Evolutionary conservation across 352 stramenopile genomes (phyloP).

Genomic region (Phytophthora brassicae): DNA sequence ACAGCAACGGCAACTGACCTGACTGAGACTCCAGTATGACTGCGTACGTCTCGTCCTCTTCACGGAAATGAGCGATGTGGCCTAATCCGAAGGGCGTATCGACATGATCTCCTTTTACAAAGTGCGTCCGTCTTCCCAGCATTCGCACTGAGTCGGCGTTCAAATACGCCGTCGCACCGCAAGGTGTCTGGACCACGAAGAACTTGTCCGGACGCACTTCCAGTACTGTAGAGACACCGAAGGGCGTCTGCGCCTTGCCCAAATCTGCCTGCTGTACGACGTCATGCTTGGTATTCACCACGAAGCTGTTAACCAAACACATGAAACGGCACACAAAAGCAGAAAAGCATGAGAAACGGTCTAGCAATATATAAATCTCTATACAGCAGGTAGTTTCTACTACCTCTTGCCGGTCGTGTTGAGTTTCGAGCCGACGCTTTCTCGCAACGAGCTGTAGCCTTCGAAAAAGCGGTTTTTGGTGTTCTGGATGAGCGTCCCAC

Average conservation of each 20-base stretch:
- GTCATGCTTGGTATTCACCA: conserved; percentile 29
- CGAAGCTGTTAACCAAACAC: conserved; percentile 23
- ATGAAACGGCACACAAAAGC: conserved; percentile 18
- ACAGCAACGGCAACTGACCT: conserved; percentile 40
- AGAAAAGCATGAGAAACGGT: conserved; percentile 31
- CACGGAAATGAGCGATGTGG: conserved; percentile 47
- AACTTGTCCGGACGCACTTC: conserved; percentile 55
- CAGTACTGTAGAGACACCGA: conserved; percentile 47
- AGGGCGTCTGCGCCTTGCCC: conserved; percentile 53
- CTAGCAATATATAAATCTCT: conserved; percentile 31
- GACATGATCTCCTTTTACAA: conserved; percentile 48
- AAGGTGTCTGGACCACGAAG: conserved; percentile 57
- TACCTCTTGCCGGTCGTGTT: conserved; percentile 53
- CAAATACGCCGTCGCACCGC: conserved; percentile 49
- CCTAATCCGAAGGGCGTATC: conserved; percentile 56
- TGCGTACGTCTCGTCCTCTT: conserved; percentile 61
- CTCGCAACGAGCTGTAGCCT: conserved; percentile 71
- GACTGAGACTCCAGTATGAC: conserved; percentile 44
- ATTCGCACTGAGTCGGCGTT: conserved; percentile 51
- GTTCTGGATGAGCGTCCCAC: conserved; percentile 73
- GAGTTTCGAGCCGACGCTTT: conserved; percentile 67
- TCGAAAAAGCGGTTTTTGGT: conserved; percentile 82
- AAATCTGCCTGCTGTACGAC: conserved; percentile 24
- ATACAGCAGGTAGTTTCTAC: conserved; percentile 18
- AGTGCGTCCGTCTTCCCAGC: conserved; percentile 54